A percentile compares a stretch with the other conserved stretches of the same genome.
phyloP scores from a whole-genome alignment of 1,284 basidiomycete genomes.

The Hypsizygus ulmarius region DNA sequence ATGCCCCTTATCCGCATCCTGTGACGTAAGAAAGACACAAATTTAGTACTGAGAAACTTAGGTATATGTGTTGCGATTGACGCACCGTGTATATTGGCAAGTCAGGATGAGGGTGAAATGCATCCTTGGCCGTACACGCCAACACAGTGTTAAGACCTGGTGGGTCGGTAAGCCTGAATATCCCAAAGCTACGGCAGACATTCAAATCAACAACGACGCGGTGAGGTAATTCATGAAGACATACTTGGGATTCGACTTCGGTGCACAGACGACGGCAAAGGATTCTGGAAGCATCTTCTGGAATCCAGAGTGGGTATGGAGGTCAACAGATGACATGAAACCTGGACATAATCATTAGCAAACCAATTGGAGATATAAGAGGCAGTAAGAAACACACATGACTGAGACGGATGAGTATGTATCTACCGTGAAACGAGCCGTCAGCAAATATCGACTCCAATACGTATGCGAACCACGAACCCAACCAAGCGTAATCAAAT shows the following conservation, averaged over 20 bases:
- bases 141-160: constrained; percentile 73
- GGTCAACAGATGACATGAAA: constrained; percentile 86
- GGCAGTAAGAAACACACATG: constrained; percentile 49
- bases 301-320: constrained; percentile 87
- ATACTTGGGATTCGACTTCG: constrained; percentile 72
- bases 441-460: constrained; percentile 1
- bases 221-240: constrained; percentile 18
- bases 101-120: constrained; percentile 84
- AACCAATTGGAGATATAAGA: neutral
- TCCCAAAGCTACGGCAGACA: constrained; percentile 59
- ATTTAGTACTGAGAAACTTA: constrained; percentile 2
- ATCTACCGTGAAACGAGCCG: constrained; percentile 49
- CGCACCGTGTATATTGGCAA: constrained; percentile 78
- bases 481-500: constrained; percentile 86
- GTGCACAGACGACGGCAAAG: constrained; percentile 89
- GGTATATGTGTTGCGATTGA: too few species aligned
- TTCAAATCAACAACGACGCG: neutral
- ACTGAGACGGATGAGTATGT: constrained; percentile 89
- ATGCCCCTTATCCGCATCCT: constrained; percentile 79
- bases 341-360: constrained; percentile 35
- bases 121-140: constrained; percentile 63
- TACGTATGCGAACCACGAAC: constrained; percentile 41
- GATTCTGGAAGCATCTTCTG: constrained; percentile 87
- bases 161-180: constrained; percentile 85
- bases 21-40: constrained; percentile 4